Conservation (phyloP, 768 basidiomycete species). For the Pilatotrama ljubarskyi region DNA sequence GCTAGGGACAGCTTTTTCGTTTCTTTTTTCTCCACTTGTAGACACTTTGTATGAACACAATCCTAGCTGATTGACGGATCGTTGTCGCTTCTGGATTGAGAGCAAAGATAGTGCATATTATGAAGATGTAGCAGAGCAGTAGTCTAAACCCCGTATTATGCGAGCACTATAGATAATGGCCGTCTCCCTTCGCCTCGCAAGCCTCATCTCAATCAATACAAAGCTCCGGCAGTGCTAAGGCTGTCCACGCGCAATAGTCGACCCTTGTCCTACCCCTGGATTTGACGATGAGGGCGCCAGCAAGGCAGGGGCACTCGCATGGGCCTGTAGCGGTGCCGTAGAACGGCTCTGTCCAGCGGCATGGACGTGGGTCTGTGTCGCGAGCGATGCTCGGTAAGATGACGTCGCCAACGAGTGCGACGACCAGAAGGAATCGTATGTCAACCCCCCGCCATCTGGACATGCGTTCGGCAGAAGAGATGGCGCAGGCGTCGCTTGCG, state of each 20-base stretch:
- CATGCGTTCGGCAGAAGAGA: neutral
- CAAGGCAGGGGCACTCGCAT: conserved; percentile 7
- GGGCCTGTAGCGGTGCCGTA: conserved; percentile 1
- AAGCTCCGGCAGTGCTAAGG: no score
- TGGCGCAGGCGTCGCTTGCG: neutral
- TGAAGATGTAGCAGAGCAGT: no score
- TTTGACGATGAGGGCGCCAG: neutral
- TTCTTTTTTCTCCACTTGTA: neutral
- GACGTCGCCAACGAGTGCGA: conserved; percentile 17
- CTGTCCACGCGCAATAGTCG: neutral
- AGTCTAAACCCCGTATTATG: no score
- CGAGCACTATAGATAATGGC: no score
- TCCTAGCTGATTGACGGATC: no score
- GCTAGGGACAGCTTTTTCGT: neutral
- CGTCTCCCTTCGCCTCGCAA: no score
- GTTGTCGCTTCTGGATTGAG: no score
- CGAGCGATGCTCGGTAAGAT: conserved; percentile 10
- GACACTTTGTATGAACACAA: neutral
- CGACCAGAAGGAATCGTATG: conserved; percentile 27
- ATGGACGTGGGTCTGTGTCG: neutral
- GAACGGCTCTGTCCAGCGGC: neutral
- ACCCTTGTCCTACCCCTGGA: neutral
- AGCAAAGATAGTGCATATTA: no score
- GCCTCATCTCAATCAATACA: no score
- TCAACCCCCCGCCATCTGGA: conserved; percentile 1